Evolutionary conservation across 257 asterid genomes (phyloP), one percentile per base, ranked within the genome.

Genomic region (Penstemon newberryi): DNA sequence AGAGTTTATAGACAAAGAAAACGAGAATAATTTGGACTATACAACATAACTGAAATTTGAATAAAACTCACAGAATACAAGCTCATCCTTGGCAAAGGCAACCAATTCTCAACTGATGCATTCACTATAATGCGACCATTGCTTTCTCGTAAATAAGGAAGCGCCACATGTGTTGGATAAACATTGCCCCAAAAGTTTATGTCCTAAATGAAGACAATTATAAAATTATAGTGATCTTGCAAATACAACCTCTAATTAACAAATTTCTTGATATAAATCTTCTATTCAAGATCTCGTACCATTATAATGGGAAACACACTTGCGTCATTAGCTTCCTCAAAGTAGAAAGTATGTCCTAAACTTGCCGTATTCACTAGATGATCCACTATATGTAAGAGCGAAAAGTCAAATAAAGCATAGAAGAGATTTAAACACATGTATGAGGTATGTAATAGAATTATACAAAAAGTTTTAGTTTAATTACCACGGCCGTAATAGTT

Each of bases 11-110:
- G 36, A 11, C 15, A 9, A 12, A 12, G 64, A 59, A 39, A 39
- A 10, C 11, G 6, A 5, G 36, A 11, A 59, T 40, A 8, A 25
- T 49, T 60, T n/a, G 51, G 12, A 46, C 36, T 42, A 13, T 40
- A 11, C 18, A 39, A 5, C 18, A 37, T 39, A 1, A 39, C 8
- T 39, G 70, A 13, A 15, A 8, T 60, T 41, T 1, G 10, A 44
- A 4, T 1, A 5, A 38, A 47, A 77, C 98, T 83, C 66, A 90
- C 97, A 39, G 97, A 74, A 63, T 92, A 92, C 69, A 92, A 67
- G 83, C 98, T 92, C 98, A 92, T 92, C 78, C 98, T 82, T 56
- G 98, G 95, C 82, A 92, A 65, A 4, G 98, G 98, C 69, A 92
- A 70, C 97, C 98, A 92, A 71, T 81, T 88, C 64, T 92, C 97